Evolutionary conservation across 169 alveolate species (phyloP), one percentile per base, ranked within the genome.

Genomic region (Plasmodium adleri): DNA sequence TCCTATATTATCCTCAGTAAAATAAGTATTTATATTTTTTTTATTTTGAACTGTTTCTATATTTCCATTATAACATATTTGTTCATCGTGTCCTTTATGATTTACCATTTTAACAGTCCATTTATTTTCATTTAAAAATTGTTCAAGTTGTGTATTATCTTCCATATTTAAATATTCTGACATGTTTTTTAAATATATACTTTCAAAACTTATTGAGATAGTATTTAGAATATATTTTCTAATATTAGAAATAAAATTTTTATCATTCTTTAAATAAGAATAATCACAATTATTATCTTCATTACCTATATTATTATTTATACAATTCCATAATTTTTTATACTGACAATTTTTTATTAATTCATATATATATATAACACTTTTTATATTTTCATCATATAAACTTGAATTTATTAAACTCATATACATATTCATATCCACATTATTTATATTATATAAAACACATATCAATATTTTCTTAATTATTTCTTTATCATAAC

Each of bases 391-490:
- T 7, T 83, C 91, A 70, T 83, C 91, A 83, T 83, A 83, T 32
- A 83, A 24, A 50, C 71, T 83, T 0, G 86, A 52, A 62, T 83
- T 83, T 43, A 83, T 83, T 60, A 83, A 72, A 45, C 91, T 83
- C 7, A 83, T 72, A 54, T 83, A 83, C 13, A 32, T 83, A 47
- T 83, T 83, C 91, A 83, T 83, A 49, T 83, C 91, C 7, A 83
- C 59, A 1, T 60, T 64, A 49, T 83, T 83, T 70, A 83, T 83
- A 49, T 83, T 83, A 22, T 83, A 83, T 17, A 83, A 73, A 15
- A 71, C 91, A 13, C 91, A 70, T 39, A 83, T 68, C 28, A 83
- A 73, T 3, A 83, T 83, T 83, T 83, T 83, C 49, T 83, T 83
- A 43, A 83, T 70, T 83, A 58, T 73, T 3, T 45, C 22, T 71